Percentiles rank a stretch among this genome's conserved stretches.
Evolutionary conservation across 2,329 filamentous ascomycete genomes (phyloP).

Genomic region (Endoconidiophora polonica): DNA sequence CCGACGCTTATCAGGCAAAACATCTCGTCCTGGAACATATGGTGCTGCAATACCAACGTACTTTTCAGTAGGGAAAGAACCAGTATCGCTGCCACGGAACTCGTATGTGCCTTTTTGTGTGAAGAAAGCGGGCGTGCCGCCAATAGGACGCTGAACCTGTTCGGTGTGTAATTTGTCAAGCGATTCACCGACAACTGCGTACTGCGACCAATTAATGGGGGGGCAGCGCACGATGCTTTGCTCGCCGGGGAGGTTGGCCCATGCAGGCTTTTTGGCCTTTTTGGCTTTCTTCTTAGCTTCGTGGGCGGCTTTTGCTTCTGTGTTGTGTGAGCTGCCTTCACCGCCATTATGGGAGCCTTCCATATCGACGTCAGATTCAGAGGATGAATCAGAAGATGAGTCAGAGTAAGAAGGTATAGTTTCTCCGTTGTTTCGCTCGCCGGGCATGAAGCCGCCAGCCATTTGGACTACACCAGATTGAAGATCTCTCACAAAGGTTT

Average conservation of each 20-base stretch:
- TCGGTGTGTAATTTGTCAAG: slow-evolving; percentile 74
- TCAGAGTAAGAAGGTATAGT: slow-evolving; percentile 13
- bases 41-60: slow-evolving; percentile 39
- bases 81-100: slow-evolving; percentile 25
- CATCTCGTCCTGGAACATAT: slow-evolving; percentile 37
- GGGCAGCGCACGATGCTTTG: slow-evolving; percentile 77
- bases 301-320: not conserved
- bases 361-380: slow-evolving; percentile 11
- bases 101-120: slow-evolving; percentile 30
- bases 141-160: slow-evolving; percentile 48
- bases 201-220: slow-evolving; percentile 87
- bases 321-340: slow-evolving; percentile 14
- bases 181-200: slow-evolving; percentile 61
- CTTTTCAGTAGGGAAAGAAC: slow-evolving; percentile 20
- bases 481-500: slow-evolving; percentile 55
- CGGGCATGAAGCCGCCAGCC: slow-evolving; percentile 18
- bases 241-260: slow-evolving; percentile 53
- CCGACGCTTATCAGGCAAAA: slow-evolving; percentile 23
- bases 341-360: slow-evolving; percentile 12
- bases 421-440: slow-evolving; percentile 8
- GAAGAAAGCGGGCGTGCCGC: slow-evolving; percentile 33
- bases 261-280: slow-evolving; percentile 23
- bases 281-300: slow-evolving; percentile 13
- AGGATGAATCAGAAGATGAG: slow-evolving; percentile 17
- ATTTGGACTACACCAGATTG: slow-evolving; percentile 40